These are phyloP conservation scores for Chrysoporthe austroafricana DNA, from an alignment of 2,329 filamentous ascomycete species.

Conservation along the genomic window DNA sequence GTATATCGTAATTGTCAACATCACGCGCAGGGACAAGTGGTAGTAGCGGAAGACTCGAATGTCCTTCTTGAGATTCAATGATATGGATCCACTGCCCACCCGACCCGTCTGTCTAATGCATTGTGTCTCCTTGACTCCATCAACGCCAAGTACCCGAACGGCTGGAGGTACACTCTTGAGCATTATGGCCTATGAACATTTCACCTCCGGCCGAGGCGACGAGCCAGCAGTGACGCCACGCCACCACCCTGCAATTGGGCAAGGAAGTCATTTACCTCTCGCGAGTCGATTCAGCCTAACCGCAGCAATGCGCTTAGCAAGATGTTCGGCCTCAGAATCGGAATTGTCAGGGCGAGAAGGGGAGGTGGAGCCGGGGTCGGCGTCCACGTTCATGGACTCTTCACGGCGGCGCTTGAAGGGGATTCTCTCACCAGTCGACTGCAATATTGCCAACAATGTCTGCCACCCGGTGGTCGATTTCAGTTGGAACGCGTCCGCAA, in stretches of 20 bases:
- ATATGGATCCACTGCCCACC: background rate
- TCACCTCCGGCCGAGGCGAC: background rate
- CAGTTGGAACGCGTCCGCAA: slow-evolving; percentile 79
- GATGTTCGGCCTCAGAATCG: slow-evolving; percentile 50
- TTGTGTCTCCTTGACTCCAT: slow-evolving; percentile 1
- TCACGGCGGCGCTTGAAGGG: slow-evolving; percentile 67
- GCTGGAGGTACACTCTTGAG: background rate
- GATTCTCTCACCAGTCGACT: slow-evolving; percentile 96
- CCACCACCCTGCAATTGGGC: slow-evolving; percentile 5
- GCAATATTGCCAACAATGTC: slow-evolving; percentile 88
- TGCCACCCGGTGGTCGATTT: slow-evolving; percentile 91
- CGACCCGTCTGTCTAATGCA: slow-evolving; percentile 5
- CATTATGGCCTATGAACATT: background rate
- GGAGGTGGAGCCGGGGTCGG: slow-evolving; percentile 28
- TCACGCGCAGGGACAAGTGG: background rate
- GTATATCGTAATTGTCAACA: background rate
- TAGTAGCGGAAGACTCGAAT: background rate
- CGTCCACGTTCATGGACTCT: slow-evolving; percentile 34
- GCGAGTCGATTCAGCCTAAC: slow-evolving; percentile 60
- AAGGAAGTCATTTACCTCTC: background rate
- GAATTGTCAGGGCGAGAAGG: slow-evolving; percentile 34
- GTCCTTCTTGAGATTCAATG: background rate
- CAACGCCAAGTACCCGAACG: slow-evolving; percentile 8
- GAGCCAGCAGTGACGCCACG: background rate
- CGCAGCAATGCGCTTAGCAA: slow-evolving; percentile 70